A percentile compares a stretch with the other conserved stretches of the same genome.
These are phyloP conservation scores for Vigna mungo DNA, from an alignment of 306 rosid genomes.

Conservation along the genomic window DNA sequence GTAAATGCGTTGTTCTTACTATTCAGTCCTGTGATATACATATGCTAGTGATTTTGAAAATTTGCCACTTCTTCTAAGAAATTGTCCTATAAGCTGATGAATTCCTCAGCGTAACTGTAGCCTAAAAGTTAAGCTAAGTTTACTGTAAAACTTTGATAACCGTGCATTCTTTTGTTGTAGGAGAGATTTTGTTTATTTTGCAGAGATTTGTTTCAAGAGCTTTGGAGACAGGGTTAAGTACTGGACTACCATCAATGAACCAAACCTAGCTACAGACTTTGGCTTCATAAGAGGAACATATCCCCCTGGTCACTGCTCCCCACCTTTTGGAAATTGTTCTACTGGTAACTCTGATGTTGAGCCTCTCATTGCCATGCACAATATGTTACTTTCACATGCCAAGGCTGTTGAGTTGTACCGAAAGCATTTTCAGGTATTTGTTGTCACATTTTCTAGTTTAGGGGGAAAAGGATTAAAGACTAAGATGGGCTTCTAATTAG, in stretches of 20 bases:
- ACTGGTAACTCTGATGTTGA: conserved; percentile 65
- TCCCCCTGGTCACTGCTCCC: conserved; percentile 67
- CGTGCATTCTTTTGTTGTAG: conserved; percentile 38
- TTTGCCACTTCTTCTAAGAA: conserved; percentile 3
- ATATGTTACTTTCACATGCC: conserved; percentile 71
- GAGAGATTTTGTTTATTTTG: conserved; percentile 65
- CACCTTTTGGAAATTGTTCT: conserved; percentile 73
- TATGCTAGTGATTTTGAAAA: conserved; percentile 6
- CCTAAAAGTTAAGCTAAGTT: conserved; percentile 7
- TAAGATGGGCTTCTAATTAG: conserved; percentile 12
- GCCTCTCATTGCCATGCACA: conserved; percentile 74
- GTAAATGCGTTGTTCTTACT: conserved; percentile 36
- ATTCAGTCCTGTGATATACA: background rate
- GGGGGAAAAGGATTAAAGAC: background rate
- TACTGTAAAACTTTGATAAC: background rate
- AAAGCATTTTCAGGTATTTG: conserved; percentile 56
- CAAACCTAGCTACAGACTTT: conserved; percentile 41
- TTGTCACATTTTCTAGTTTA: conserved; percentile 25
- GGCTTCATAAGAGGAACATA: conserved; percentile 48
- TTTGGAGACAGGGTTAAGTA: conserved; percentile 64
- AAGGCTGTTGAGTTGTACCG: conserved; percentile 63
- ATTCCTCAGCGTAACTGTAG: too few relatives aligned
- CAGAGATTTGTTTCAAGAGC: conserved; percentile 56
- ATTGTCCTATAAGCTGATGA: background rate
- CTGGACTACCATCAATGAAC: conserved; percentile 68